Evolutionary conservation across 139 green algal genomes (phyloP).

Genomic region (Ulvella scutata): DNA sequence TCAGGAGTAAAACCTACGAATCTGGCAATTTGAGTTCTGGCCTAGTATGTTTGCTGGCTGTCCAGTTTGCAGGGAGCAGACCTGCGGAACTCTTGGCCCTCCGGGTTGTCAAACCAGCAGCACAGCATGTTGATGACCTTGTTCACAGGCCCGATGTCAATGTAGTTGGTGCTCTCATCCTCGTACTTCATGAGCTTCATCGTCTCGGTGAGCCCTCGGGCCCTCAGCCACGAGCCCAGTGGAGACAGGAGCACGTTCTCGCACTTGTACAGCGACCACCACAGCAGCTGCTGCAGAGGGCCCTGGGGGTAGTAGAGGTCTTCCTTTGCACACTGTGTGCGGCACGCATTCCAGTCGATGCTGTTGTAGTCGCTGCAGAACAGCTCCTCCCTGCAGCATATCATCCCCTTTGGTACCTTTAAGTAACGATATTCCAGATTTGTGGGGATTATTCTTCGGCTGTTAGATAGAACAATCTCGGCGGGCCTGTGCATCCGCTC

Average conservation of each 20-base stretch:
- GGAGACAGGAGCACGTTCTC: constrained; percentile 64
- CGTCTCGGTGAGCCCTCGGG: constrained; percentile 49
- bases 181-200: constrained; percentile 97
- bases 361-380: constrained; percentile 60
- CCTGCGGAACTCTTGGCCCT: constrained; percentile 60
- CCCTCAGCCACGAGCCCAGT: constrained; percentile 46
- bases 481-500: too few relatives aligned
- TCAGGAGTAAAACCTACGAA: too few relatives aligned
- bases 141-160: constrained; percentile 97
- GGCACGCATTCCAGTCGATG: constrained; percentile 87
- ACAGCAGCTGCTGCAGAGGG: constrained; percentile 75
- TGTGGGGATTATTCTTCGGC: too few relatives aligned
- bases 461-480: too few relatives aligned
- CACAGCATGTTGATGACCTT: constrained; percentile 97
- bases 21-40: too few relatives aligned
- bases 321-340: constrained; percentile 71
- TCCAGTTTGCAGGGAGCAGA: constrained; percentile 4
- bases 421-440: not conserved
- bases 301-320: constrained; percentile 99
- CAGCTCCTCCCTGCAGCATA: constrained; percentile 54
- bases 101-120: constrained; percentile 86
- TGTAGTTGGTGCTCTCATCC: constrained; percentile 96
- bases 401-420: not conserved
- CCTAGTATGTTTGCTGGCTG: too few relatives aligned
- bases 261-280: constrained; percentile 69